Evolutionary conservation across 1,284 basidiomycete genomes (phyloP), one percentile per base, ranked within the genome.

Genomic region (Inonotus obliquus): DNA sequence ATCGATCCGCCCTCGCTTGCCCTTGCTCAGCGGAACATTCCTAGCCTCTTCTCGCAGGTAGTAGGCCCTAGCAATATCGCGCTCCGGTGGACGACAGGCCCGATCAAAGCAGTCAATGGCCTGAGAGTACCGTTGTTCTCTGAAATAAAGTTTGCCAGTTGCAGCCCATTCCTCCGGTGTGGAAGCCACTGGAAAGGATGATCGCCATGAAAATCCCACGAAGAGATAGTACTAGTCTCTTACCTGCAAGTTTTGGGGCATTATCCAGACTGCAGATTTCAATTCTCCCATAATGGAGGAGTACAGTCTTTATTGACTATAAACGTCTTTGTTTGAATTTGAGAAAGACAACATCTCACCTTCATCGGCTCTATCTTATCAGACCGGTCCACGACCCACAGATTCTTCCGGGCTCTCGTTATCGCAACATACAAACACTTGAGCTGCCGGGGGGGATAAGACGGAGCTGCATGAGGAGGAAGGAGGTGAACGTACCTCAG

Each of bases 401-500:
- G 69, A 51, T 85, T 85, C 64, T 83, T 84, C 38, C 85, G 76
- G 1, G 87, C 86, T 48, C 88, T 71, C 0, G 88, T 90, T 44
- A 89, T 78, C 0, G 86, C 87, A 3, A 90, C 87, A 60, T 90
- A 89, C 0, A 90, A 71, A 57, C 78, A 79, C 66, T 89, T 88
- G 29, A 89, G 72, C 85, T 88, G 59, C 35, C n/a, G 47, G 27
- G 41, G 35, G 48, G 14, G 52, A 63, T 10, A 51, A 32, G 57
- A 35, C 55, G 37, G n/a, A 25, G 60, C 35, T 47, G 10, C 52
- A 19, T 53, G 79, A 25, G 81, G 81, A 62, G 86, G 86, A 1
- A 78, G 77, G 17, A 72, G 69, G 14, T 78, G 74, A 53, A 86
- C 77, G 63, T 87, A 87, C 6, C 70, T 69, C 0, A 86, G 86